These are phyloP conservation scores for Aspergillus eucalypticola DNA, from an alignment of 2,329 filamentous ascomycete species.

Conservation along the genomic window DNA sequence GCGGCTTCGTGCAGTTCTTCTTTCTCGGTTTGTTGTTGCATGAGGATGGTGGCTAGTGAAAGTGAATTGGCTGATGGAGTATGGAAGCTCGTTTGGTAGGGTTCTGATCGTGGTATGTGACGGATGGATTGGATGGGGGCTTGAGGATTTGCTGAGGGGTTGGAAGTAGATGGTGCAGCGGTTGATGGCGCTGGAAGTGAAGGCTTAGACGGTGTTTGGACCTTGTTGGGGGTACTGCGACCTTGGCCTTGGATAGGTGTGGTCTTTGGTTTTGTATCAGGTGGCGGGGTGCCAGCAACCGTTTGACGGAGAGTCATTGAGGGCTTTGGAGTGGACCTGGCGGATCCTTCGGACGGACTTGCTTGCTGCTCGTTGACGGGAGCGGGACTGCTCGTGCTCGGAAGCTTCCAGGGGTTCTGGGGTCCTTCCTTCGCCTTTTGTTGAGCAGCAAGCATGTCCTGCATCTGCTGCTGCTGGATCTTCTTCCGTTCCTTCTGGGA, in stretches of 20 bases:
- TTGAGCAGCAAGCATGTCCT: constrained; percentile 42
- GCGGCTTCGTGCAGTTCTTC: constrained; percentile 77
- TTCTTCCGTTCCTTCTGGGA: constrained; percentile 93
- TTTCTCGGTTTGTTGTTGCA: constrained; percentile 82
- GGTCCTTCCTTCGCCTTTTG: constrained; percentile 38
- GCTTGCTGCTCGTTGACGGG: constrained; percentile 31
- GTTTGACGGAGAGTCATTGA: constrained; percentile 65
- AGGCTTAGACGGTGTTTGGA: constrained; percentile 18
- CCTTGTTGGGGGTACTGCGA: constrained; percentile 30
- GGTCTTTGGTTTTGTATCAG: constrained; percentile 27
- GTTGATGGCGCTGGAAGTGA: constrained; percentile 33
- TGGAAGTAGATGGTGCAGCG: constrained; percentile 34
- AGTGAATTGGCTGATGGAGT: constrained; percentile 66
- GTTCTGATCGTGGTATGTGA: constrained; percentile 48
- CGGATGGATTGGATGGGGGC: constrained; percentile 47
- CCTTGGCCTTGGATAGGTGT: constrained; percentile 52
- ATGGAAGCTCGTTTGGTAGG: constrained; percentile 27
- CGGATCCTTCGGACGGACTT: constrained; percentile 15
- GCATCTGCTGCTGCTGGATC: constrained; percentile 67
- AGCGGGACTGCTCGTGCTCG: constrained; percentile 19
- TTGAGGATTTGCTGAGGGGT: constrained; percentile 25
- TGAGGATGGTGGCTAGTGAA: constrained; percentile 84
- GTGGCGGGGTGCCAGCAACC: constrained; percentile 49
- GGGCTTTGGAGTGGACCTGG: constrained; percentile 40
- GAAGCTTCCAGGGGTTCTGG: constrained; percentile 65